A percentile compares a stretch with the other conserved stretches of the same genome.
Evolutionary conservation across 768 basidiomycete species (phyloP).

Genomic region (Lactifluus pinguis): DNA sequence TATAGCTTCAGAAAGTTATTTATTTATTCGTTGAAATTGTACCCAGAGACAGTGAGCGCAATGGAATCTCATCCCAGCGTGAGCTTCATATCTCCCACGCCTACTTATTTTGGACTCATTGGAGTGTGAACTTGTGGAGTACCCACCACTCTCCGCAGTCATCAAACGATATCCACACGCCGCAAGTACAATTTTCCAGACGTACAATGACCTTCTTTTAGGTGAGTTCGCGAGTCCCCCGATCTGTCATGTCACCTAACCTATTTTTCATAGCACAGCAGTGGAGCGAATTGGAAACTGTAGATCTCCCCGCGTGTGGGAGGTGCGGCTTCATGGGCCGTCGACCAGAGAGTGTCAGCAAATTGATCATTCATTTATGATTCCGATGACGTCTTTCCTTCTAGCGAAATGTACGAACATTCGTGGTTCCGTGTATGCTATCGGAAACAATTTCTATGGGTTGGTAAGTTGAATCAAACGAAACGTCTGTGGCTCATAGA

Average conservation of each 20-base stretch:
- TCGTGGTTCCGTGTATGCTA: slow-evolving; percentile 8
- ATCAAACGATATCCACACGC: slow-evolving; percentile 5
- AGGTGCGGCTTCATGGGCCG: slow-evolving; percentile 15
- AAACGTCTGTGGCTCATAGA: not conserved
- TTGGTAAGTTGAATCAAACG: slow-evolving; percentile 9
- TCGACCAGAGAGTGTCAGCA: slow-evolving; percentile 11
- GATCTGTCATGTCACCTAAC: not conserved
- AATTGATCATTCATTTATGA: not conserved
- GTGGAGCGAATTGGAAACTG: slow-evolving; percentile 13
- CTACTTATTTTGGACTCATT: not conserved
- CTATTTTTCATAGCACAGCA: slow-evolving; percentile 1
- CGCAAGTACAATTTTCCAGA: slow-evolving; percentile 14
- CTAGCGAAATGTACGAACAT: not conserved
- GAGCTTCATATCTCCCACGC: not conserved
- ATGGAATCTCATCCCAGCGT: slow-evolving; percentile 3
- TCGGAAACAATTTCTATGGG: slow-evolving; percentile 8
- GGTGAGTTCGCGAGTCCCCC: not conserved
- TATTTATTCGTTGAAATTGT: no score
- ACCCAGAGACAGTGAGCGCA: no score
- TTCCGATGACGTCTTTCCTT: not conserved
- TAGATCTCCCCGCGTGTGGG: slow-evolving; percentile 15
- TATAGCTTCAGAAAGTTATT: not conserved
- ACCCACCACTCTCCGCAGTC: not conserved
- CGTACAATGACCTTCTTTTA: slow-evolving; percentile 17
- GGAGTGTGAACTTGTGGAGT: slow-evolving; percentile 9